phyloP scores from a whole-genome alignment of 768 basidiomycete species.

The Lyophyllum atratum region DNA sequence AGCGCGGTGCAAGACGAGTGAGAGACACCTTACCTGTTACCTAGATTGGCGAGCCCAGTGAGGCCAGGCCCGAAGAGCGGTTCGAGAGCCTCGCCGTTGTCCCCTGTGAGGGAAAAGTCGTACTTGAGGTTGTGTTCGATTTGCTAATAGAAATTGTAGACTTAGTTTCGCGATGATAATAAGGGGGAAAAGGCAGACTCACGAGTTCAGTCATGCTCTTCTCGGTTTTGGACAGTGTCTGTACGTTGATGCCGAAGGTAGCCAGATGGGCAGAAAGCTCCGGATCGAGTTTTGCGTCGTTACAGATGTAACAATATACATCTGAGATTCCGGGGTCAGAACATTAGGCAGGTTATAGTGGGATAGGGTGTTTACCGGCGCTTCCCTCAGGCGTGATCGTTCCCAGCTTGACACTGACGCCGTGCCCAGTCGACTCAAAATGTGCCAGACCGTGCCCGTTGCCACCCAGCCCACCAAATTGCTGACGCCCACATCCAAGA shows the following conservation, averaged over 20 bases:
- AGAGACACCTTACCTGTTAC: conserved; percentile 60
- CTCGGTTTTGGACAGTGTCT: conserved; percentile 84
- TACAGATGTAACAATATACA: conserved; percentile 90
- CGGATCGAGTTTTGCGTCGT: conserved; percentile 81
- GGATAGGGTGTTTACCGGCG: conserved; percentile 58
- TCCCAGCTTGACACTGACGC: conserved; percentile 89
- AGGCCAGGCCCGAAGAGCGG: conserved; percentile 88
- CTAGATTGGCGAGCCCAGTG: conserved; percentile 90
- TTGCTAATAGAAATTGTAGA: conserved; percentile 55
- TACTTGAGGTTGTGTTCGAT: conserved; percentile 95
- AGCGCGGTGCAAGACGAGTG: not conserved
- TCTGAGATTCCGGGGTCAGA: conserved; percentile 49
- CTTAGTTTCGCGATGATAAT: not conserved
- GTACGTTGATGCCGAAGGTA: conserved; percentile 86
- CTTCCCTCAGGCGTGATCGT: conserved; percentile 95
- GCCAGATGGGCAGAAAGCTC: conserved; percentile 72
- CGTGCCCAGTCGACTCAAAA: conserved; percentile 70
- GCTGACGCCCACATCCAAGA: conserved; percentile 86
- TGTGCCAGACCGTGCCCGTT: conserved; percentile 90
- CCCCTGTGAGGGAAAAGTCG: conserved; percentile 88
- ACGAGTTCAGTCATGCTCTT: conserved; percentile 97
- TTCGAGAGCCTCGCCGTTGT: conserved; percentile 84
- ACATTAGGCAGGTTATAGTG: not conserved
- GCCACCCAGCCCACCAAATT: conserved; percentile 79
- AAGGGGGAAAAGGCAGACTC: conserved; percentile 16